A percentile compares a stretch with the other conserved stretches of the same genome.
These are phyloP conservation scores for Yarrowia keelungensis DNA, from an alignment of 805 yeast species.

Conservation along the genomic window DNA sequence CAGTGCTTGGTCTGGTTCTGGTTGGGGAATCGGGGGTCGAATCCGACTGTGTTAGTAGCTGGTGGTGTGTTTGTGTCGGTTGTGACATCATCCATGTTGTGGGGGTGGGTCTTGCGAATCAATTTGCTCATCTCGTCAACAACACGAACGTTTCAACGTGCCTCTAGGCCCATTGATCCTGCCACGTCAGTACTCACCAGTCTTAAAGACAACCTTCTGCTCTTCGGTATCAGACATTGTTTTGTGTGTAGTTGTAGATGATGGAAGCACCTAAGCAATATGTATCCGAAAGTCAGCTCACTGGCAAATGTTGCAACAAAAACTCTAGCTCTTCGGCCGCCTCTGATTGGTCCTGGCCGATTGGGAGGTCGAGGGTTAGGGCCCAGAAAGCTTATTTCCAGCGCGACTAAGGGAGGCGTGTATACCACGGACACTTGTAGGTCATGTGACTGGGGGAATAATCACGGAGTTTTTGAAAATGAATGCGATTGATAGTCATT, in stretches of 20 bases:
- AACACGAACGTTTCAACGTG: background rate
- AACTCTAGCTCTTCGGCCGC: conserved; percentile 6
- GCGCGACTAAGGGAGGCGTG: no score
- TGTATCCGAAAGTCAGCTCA: conserved; percentile 38
- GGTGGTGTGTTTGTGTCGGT: background rate
- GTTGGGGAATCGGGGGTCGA: conserved; percentile 95
- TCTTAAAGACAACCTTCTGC: conserved; percentile 39
- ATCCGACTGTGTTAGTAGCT: conserved; percentile 55
- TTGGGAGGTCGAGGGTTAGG: conserved; percentile 38
- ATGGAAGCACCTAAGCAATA: conserved; percentile 35
- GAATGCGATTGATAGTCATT: no score
- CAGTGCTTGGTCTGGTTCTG: conserved; percentile 98
- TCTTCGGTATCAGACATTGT: conserved; percentile 38
- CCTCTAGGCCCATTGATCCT: background rate
- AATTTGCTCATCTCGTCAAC: conserved; percentile 2
- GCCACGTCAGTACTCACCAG: conserved; percentile 30
- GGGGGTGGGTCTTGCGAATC: background rate
- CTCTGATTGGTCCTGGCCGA: conserved; percentile 30
- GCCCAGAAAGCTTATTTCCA: background rate
- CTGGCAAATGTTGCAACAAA: conserved; percentile 25
- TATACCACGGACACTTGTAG: no score
- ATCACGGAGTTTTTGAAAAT: no score
- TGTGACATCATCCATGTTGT: background rate
- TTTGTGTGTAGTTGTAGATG: conserved; percentile 36
- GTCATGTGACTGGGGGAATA: no score